phyloP scores from a whole-genome alignment of 305 asterid species.

The Stenogyne calaminthoides region DNA sequence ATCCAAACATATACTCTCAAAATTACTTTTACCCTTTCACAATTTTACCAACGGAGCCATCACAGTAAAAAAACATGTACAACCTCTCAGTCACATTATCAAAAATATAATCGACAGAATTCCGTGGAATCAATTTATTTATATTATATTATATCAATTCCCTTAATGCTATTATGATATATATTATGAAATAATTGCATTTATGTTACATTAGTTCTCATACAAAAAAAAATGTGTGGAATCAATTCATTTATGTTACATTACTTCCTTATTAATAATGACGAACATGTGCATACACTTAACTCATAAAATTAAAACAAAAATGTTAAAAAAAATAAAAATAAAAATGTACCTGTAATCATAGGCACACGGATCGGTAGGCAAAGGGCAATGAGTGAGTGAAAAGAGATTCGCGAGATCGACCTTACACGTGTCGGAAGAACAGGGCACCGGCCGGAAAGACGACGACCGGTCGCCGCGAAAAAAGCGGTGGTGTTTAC shows the following conservation, averaged over 20 bases:
- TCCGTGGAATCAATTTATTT: too few species aligned
- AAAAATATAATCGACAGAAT: neutral
- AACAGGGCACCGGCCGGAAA: slow-evolving; percentile 53
- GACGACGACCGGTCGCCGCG: slow-evolving; percentile 46
- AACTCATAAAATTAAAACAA: neutral
- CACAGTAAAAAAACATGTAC: neutral
- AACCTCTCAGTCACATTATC: slow-evolving; percentile 11
- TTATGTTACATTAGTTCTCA: too few species aligned
- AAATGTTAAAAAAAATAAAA: neutral
- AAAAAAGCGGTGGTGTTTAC: slow-evolving; percentile 32
- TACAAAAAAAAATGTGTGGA: too few species aligned
- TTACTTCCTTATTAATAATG: neutral
- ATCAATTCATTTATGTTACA: too few species aligned
- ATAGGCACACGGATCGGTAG: slow-evolving; percentile 51
- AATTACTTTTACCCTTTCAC: neutral
- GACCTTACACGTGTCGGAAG: slow-evolving; percentile 41
- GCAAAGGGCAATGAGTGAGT: slow-evolving; percentile 45
- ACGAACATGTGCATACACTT: slow-evolving; percentile 7
- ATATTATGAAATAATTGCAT: too few species aligned
- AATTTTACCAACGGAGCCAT: neutral
- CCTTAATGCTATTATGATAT: too few species aligned
- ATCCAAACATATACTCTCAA: neutral
- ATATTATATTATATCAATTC: too few species aligned
- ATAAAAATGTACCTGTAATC: slow-evolving; percentile 50
- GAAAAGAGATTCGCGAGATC: slow-evolving; percentile 54